Base-by-base conservation (phyloP, 164 flowering plant genomes). In the Nelumbo lutea region DNA sequence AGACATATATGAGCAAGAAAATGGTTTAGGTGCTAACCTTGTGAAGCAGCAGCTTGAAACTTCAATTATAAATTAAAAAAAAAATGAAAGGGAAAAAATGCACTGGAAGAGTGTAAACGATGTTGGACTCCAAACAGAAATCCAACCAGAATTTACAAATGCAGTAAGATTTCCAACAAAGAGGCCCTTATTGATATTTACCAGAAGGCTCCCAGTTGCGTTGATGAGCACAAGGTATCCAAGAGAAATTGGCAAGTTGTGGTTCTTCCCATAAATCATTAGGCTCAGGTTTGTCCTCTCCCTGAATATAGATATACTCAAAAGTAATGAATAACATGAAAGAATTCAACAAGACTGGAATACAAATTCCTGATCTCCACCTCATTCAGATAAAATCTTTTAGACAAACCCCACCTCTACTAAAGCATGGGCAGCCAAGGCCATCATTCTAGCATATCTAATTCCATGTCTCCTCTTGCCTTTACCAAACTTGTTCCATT, bases 191-290 rank as follows among this genome's bases (percentile, higher is more conserved):
- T 64, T 70, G 55, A 42, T 56, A n/a, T 73, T 73, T 69, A 93
- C 99, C 96, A 79, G 77, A 78, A 71, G 90, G 87, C 72, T 81
- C 75, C 98, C 91, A 90, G 58, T 72, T 77, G 61, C 87, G 85
- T 72, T 82, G 81, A 62, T 90, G 85, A 57, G 98, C 85, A 84
- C 99, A 96, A 58, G 98, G 97, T 70, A 66, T 86, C 99, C 99
- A 96, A 59, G 85, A 76, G 61, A 91, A 82, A 74, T 85, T 87
- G 72, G 81, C 77, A 73, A 66, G 78, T 57, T 80, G 66, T 41
- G 93, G 95, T 76, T 96, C 98, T 71, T 71, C 80, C 99, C 99
- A 96, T 70, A 96, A 77, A 72, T 89, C 98, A 79, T 84, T 88
- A 11, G 99, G 99, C 82, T 87, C 99, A 41, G 84, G 89, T 65